Evolutionary conservation across 192 early-diverging fungal species (phyloP).

Genomic region (Backusella liffmaniae): DNA sequence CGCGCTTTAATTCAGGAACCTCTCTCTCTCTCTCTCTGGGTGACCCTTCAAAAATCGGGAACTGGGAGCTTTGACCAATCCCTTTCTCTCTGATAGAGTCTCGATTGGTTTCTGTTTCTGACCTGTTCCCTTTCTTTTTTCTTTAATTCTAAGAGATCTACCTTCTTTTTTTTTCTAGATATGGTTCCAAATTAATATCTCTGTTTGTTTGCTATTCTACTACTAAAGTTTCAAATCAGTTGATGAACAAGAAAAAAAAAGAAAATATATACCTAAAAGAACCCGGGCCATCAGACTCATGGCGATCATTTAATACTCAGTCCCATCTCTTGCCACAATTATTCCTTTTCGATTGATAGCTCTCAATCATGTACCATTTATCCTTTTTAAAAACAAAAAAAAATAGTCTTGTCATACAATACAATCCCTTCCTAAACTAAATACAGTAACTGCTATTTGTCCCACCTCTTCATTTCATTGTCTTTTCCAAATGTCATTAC

Average conservation of each 20-base stretch:
- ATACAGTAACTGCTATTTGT: not conserved
- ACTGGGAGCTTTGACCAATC: too few relatives aligned
- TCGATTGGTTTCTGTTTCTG: too few relatives aligned
- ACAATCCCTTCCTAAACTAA: not conserved
- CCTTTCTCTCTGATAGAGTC: too few relatives aligned
- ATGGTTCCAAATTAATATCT: not conserved
- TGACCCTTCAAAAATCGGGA: too few relatives aligned
- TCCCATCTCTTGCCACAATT: too few relatives aligned
- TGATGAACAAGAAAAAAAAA: not conserved
- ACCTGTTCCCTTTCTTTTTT: too few relatives aligned
- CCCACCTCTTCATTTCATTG: not conserved
- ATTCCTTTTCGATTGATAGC: not conserved
- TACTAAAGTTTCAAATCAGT: not conserved
- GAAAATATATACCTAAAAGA: not conserved
- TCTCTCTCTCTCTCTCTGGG: too few relatives aligned
- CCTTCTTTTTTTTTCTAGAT: not conserved
- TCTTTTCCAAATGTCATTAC: not conserved
- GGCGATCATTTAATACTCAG: not conserved
- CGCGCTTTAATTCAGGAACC: too few relatives aligned
- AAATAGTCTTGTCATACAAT: too few relatives aligned
- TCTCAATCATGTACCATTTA: not conserved
- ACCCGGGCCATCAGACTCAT: not conserved
- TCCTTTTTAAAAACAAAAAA: not conserved
- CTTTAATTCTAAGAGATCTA: not conserved
- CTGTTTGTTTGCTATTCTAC: not conserved